phyloP scores from a whole-genome alignment of 2,329 filamentous ascomycete genomes.

The Metarhizium humberi region DNA sequence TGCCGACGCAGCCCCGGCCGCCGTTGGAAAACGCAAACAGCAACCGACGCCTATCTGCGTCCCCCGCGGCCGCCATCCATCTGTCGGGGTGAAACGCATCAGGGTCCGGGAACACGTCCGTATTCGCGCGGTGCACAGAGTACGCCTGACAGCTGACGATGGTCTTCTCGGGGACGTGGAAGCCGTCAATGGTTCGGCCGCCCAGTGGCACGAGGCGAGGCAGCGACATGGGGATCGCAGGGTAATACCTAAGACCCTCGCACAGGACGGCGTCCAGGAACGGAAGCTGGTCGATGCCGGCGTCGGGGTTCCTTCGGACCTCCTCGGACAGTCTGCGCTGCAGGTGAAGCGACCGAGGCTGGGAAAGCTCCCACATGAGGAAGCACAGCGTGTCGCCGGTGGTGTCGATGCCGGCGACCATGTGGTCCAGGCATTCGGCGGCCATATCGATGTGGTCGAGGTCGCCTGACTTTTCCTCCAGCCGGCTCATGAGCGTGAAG shows the following conservation, averaged over 20 bases:
- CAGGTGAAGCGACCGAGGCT: conserved; percentile 39
- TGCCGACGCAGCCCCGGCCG: conserved; percentile 56
- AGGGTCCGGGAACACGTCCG: conserved; percentile 66
- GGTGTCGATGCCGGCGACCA: conserved; percentile 64
- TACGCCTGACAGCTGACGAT: conserved; percentile 54
- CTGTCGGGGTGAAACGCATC: conserved; percentile 72
- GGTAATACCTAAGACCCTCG: conserved; percentile 53
- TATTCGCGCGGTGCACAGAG: conserved; percentile 49
- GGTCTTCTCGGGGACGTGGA: conserved; percentile 41
- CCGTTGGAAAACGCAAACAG: conserved; percentile 60
- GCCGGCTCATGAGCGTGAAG: conserved; percentile 50
- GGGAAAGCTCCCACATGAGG: conserved; percentile 62
- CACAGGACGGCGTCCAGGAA: conserved; percentile 55
- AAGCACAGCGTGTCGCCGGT: conserved; percentile 62
- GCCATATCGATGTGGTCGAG: conserved; percentile 47
- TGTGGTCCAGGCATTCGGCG: conserved; percentile 62
- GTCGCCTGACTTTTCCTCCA: conserved; percentile 39
- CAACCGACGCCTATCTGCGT: conserved; percentile 55
- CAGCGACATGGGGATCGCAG: conserved; percentile 58
- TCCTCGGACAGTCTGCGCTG: conserved; percentile 47
- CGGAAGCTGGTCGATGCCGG: conserved; percentile 38
- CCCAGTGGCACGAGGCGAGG: conserved; percentile 47
- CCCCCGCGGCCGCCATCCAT: conserved; percentile 69
- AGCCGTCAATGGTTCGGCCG: conserved; percentile 46
- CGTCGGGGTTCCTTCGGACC: conserved; percentile 29